phyloP scores from a whole-genome alignment of 495 filamentous ascomycete genomes.

The Penicillium dipodomyicola region DNA sequence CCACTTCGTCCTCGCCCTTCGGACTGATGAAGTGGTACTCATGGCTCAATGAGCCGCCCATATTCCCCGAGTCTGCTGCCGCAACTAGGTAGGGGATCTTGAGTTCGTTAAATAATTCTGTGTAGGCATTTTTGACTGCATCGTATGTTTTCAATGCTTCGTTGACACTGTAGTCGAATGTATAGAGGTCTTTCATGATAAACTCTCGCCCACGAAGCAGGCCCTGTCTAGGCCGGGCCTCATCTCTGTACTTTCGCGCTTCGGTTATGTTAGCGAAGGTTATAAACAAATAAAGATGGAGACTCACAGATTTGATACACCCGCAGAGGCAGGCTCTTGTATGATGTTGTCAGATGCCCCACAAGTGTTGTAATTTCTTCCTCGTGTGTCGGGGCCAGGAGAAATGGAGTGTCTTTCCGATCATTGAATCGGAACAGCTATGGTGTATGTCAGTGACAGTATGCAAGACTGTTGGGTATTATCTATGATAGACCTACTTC shows the following conservation, averaged over 20 bases:
- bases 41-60: constrained; percentile 89
- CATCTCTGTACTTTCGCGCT: constrained; percentile 94
- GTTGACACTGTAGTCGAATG: constrained; percentile 70
- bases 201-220: constrained; percentile 91
- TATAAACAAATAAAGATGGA: not conserved
- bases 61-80: constrained; percentile 89
- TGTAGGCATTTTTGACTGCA: constrained; percentile 67
- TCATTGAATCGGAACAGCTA: constrained; percentile 81
- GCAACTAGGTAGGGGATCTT: constrained; percentile 82
- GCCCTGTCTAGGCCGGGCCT: constrained; percentile 81
- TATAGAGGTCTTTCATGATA: constrained; percentile 97
- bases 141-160: constrained; percentile 75
- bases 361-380: constrained; percentile 91
- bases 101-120: constrained; percentile 73
- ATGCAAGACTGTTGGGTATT: not conserved
- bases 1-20: constrained; percentile 81
- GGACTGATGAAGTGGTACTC: constrained; percentile 85
- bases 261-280: constrained; percentile 10
- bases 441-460: not conserved
- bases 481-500: constrained; percentile 49
- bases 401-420: constrained; percentile 67
- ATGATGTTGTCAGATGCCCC: constrained; percentile 69
- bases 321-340: constrained; percentile 80
- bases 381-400: constrained; percentile 92
- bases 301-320: constrained; percentile 87